Base-by-base conservation (phyloP, 352 stramenopile genomes). In the Pythium rhizo-oryzae region DNA sequence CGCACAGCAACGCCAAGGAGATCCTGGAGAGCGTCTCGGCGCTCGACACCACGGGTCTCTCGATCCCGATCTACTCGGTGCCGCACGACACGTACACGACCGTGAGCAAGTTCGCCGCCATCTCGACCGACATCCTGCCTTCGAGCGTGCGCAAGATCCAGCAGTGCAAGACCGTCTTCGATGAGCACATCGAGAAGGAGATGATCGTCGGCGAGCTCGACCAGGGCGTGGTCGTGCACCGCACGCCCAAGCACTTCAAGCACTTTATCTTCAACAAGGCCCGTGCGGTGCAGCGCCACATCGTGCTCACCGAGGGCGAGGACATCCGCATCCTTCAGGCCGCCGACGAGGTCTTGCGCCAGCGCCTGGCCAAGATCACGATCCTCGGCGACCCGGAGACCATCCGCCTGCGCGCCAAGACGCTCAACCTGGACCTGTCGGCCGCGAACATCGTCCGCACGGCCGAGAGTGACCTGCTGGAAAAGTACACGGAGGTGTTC, bases 201-300 rank as follows among this genome's bases (percentile, higher is more conserved):
- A 71, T 73, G 62, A 73, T 93, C 19, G 79, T 93, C 46, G 84
- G 85, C 15, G 77, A 90, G 64, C 72, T 93, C 8, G 76, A 87
- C 49, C 70, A 91, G 41, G 81, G 82, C 11, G 78, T 86, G 56
- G 79, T 87, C 9, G 67, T 84, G 18, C 78, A 91, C 62, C 82
- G 84, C 2, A 89, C 85, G 19, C 87, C 87, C 12, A 94, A 93
- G 78, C 84, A 94, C 55, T 95, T 95, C 69, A 80, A 94, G 68
- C 85, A 96, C 73, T 92, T 89, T 65, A 62, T 94, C n/a, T 90
- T 92, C 59, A 82, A 77, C 76, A 93, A 94, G 69, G 83, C 87
- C 0, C 84, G 84, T 12, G 65, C 71, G 0, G 81, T 90, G 4
- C 75, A 93, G 72, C 82, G 86, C 28, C 85, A 90, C 63, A 94